Evolutionary conservation across 2,329 filamentous ascomycete genomes (phyloP), one percentile per base, ranked within the genome.

Genomic region (Colletotrichum higginsianum): DNA sequence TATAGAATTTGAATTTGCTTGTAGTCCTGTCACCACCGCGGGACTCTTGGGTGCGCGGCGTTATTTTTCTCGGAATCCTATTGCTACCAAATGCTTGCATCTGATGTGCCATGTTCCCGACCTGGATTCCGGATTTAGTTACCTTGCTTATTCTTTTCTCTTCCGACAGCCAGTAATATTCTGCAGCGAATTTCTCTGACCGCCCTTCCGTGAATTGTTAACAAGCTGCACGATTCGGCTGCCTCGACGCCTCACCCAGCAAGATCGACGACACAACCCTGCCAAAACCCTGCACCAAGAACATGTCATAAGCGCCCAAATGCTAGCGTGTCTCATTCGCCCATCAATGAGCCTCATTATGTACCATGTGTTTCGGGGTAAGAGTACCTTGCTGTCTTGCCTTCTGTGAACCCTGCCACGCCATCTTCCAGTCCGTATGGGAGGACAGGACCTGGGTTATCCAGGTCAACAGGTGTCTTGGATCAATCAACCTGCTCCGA

Each of bases 331-430:
- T 13, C 30, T 56, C 11, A 12, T 35, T 21, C 18, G 18, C 18
- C 21, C 53, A 16, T 56, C 8, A 16, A 13, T 5, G 53, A 57
- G 53, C 53, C 53, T 57, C 53, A 57, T 57, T n/a, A 16, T 11
- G 12, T 40, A 42, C 0, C n/a, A 42, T 57, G 30, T 35, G 30
- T 56, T 23, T 57, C 35, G 35, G 53, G 53, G 53, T 57, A 9
- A 5, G 21, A n/a, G 35, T n/a, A 23, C 7, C 13, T 38, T 21
- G 53, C 35, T 42, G 53, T 23, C 53, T 23, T 1, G n/a, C 53
- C 21, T n/a, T 12, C 8, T n/a, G 23, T 23, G 13, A 23, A 35
- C 35, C 35, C 5, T 56, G 53, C 12, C n/a, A 57, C n/a, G 7
- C 30, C 5, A 1, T 21, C 21, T n/a, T 40, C 12, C 30, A 5